Percentiles rank a stretch among this genome's conserved stretches.
Evolutionary conservation across 1,139 yeast species (phyloP).

Genomic region (Candida tropicalis): DNA sequence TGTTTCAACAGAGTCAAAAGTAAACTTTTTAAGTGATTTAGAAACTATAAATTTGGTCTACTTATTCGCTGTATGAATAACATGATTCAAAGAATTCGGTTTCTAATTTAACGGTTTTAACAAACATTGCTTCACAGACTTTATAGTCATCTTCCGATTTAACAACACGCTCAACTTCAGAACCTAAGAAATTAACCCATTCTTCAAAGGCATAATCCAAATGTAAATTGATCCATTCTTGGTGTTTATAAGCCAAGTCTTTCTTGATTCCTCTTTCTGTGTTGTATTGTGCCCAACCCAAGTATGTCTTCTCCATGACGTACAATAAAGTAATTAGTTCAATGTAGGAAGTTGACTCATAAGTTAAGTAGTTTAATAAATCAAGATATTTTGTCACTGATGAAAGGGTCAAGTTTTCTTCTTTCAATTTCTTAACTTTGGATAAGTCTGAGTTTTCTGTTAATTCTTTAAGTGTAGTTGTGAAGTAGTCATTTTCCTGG

Average conservation of each 20-base stretch:
- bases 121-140: constrained; percentile 35
- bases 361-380: constrained; percentile 32
- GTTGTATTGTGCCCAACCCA: constrained; percentile 51
- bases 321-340: constrained; percentile 49
- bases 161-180: constrained; percentile 45
- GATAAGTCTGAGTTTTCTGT: constrained; percentile 14
- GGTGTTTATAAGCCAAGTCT: constrained; percentile 44
- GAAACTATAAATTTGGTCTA: too few relatives aligned
- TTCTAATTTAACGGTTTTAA: constrained; percentile 40
- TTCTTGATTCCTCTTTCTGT: constrained; percentile 23
- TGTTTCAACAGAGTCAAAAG: too few relatives aligned
- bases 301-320: constrained; percentile 53
- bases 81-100: constrained; percentile 50
- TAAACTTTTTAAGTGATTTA: too few relatives aligned
- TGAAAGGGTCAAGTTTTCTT: constrained; percentile 22
- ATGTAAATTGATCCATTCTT: constrained; percentile 55
- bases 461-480: constrained; percentile 34
- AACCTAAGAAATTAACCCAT: constrained; percentile 49
- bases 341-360: constrained; percentile 35
- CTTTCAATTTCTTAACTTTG: constrained; percentile 24
- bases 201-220: constrained; percentile 46
- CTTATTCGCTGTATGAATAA: constrained; percentile 26
- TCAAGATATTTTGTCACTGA: constrained; percentile 43
- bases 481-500: constrained; percentile 53
- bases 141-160: constrained; percentile 17